Percentiles rank a stretch among this genome's conserved stretches.
These are phyloP conservation scores for Akanthomyces dipterigenus DNA, from an alignment of 2,329 filamentous ascomycete genomes.

Conservation along the genomic window DNA sequence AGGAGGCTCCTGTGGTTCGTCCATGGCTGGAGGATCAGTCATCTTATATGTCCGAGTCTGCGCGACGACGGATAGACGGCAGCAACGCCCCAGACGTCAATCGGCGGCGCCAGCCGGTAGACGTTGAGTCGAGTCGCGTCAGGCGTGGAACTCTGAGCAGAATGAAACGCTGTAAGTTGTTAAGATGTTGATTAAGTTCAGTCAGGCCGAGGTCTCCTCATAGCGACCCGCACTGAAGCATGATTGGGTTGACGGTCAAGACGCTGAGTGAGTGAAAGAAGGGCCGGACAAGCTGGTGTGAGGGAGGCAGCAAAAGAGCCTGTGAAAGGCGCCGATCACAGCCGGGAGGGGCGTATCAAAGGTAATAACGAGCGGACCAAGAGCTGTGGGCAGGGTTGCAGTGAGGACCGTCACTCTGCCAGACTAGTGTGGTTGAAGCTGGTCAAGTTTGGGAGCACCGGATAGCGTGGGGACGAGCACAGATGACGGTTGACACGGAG, in stretches of 20 bases:
- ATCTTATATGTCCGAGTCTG: constrained; percentile 19
- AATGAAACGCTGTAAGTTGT: constrained; percentile 5
- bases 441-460: constrained; percentile 12
- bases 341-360: constrained; percentile 6
- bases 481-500: constrained; percentile 3
- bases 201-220: constrained; percentile 26
- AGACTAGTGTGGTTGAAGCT: constrained; percentile 19
- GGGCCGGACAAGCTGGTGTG: constrained; percentile 1
- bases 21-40: constrained; percentile 25
- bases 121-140: background rate
- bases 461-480: background rate
- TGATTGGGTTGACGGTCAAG: constrained; percentile 20
- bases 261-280: constrained; percentile 11
- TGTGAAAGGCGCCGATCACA: constrained; percentile 11
- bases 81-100: constrained; percentile 3
- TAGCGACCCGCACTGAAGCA: constrained; percentile 30
- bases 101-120: background rate
- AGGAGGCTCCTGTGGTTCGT: constrained; percentile 22
- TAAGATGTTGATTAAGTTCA: constrained; percentile 28
- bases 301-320: constrained; percentile 11
- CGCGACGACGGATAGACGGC: background rate
- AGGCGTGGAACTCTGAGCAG: background rate
- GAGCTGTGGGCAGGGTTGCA: constrained; percentile 17
- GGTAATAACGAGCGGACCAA: constrained; percentile 7
- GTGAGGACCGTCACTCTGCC: constrained; percentile 18